A percentile compares a stretch with the other conserved stretches of the same genome.
Conservation (phyloP, 768 basidiomycete genomes). For the Macrocybe gigantea region DNA sequence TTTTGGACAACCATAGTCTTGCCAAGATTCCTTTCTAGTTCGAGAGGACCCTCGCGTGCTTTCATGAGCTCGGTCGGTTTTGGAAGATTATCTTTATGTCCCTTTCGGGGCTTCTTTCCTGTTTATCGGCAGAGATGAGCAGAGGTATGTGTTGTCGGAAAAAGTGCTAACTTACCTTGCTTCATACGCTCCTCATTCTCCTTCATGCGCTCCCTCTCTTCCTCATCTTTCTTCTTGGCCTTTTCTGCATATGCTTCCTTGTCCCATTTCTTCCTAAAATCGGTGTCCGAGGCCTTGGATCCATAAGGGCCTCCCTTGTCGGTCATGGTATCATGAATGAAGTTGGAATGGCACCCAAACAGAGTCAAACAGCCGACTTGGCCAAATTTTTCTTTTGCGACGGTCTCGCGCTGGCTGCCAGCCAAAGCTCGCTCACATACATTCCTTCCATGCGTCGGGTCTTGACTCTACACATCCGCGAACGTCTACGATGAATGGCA, state of each 20-base stretch:
- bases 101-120: conserved; percentile 82
- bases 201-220: conserved; percentile 78
- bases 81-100: conserved; percentile 71
- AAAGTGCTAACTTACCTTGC: conserved; percentile 49
- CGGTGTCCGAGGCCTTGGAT: conserved; percentile 55
- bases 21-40: conserved; percentile 90
- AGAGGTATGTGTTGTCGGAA: not conserved
- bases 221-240: conserved; percentile 75
- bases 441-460: conserved; percentile 6
- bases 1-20: conserved; percentile 95
- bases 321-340: conserved; percentile 19
- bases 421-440: not conserved
- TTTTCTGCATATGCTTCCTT: conserved; percentile 85
- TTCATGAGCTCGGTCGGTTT: conserved; percentile 94
- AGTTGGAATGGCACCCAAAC: not conserved
- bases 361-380: no score
- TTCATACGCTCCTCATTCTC: conserved; percentile 81
- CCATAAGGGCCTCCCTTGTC: conserved; percentile 35
- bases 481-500: conserved; percentile 14
- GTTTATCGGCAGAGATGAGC: conserved; percentile 8
- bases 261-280: conserved; percentile 91
- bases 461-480: conserved; percentile 2
- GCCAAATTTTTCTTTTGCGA: no score
- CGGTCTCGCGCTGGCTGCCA: no score
- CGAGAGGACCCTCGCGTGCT: conserved; percentile 76